Evolutionary conservation across 345 rosid species (phyloP).

Genomic region (Arabis alpina): DNA sequence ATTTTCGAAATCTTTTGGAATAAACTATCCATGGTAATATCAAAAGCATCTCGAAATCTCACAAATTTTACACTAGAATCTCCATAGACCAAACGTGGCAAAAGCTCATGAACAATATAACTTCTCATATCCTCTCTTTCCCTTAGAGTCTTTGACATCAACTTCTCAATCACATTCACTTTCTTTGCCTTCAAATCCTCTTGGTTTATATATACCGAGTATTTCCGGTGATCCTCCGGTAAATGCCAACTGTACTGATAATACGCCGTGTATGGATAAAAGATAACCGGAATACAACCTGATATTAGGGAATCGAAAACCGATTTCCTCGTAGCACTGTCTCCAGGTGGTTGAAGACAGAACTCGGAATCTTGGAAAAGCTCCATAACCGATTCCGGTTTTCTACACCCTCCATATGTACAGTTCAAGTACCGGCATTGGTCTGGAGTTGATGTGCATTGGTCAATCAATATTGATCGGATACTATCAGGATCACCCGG

Average conservation of each 20-base stretch:
- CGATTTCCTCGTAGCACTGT: slow-evolving; percentile 84
- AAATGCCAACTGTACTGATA: slow-evolving; percentile 92
- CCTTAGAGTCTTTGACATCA: slow-evolving; percentile 50
- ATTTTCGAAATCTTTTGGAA: slow-evolving; percentile 48
- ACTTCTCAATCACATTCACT: slow-evolving; percentile 57
- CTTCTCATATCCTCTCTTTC: slow-evolving; percentile 76
- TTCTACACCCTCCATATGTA: slow-evolving; percentile 51
- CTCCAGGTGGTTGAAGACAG: slow-evolving; percentile 89
- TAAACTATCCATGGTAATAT: slow-evolving; percentile 62
- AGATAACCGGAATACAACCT: slow-evolving; percentile 84
- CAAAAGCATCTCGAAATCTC: slow-evolving; percentile 80
- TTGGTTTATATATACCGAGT: slow-evolving; percentile 75
- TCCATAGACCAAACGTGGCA: slow-evolving; percentile 73
- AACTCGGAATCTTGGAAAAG: slow-evolving; percentile 71
- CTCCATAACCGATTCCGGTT: slow-evolving; percentile 58
- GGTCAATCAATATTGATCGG: slow-evolving; percentile 62
- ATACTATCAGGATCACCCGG: slow-evolving; percentile 61
- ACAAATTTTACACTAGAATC: slow-evolving; percentile 56
- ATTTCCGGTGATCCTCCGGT: slow-evolving; percentile 70
- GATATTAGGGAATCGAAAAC: slow-evolving; percentile 76
- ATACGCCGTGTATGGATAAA: slow-evolving; percentile 78
- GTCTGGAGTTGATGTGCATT: slow-evolving; percentile 48
- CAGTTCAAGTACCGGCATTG: slow-evolving; percentile 64
- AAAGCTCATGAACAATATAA: slow-evolving; percentile 65
- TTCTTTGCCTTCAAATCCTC: slow-evolving; percentile 63